Base-by-base conservation (phyloP, 805 yeast species). In the Cyberlindnera samutprakarnensis region DNA sequence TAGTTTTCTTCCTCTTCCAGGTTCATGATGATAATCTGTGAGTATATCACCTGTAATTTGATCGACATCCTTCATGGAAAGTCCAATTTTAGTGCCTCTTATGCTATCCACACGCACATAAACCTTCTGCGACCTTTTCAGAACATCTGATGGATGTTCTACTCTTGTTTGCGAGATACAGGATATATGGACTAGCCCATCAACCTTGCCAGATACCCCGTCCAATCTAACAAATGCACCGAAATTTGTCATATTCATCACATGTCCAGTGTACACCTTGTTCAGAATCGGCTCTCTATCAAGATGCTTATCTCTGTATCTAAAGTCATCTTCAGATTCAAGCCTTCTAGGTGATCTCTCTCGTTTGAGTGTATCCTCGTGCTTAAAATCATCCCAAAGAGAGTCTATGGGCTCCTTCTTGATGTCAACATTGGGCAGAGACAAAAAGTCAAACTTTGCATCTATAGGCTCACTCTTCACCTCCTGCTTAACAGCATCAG, bases 161-260 rank as follows among this genome's bases (percentile, higher is more conserved):
- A 80, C 59, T 29, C 85, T 58, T 3, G 59, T 42, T n/a, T 51
- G 49, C 5, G 72, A 62, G 20, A 88, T 63, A 26, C 76, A 79
- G 1, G 95, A 84, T 0, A 82, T 67, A 49, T 88, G 96, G 23
- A 88, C 78, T 13, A 88, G 60, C 0, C 94, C 95, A 44, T 61
- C 75, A 14, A 53, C 51, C 16, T 39, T 41, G 11, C 50, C 48
- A 24, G 47, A 36, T 3, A 64, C 46, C 0, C 66, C 72, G 6
- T 54, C 41, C 2, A 88, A 51, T 8, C 71, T 55, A 0, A 86
- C 70, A 50, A 88, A 90, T 1, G 86, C 94, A 1, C 97, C 96
- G 56, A 75, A 88, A 2, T 69, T 54, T 26, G 75, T 74, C 1
- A 83, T 44, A 27, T 70, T 72, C 28, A 63, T 64, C 3, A 90